Conservation (phyloP, 108 stramenopile genomes). For the Seminavis robusta region DNA sequence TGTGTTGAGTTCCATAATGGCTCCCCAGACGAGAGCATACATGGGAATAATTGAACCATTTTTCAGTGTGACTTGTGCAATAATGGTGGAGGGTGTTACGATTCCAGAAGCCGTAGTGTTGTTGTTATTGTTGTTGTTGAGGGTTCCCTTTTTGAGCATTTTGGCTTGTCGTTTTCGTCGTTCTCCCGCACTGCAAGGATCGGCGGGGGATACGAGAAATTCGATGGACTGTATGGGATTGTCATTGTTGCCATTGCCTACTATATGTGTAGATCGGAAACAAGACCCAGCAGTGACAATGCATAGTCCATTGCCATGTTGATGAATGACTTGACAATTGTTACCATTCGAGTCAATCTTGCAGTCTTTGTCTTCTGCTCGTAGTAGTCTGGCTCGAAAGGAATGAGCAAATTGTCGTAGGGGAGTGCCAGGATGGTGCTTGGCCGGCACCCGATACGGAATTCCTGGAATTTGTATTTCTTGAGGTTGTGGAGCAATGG, state of each 20-base stretch:
- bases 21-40: constrained; percentile 64
- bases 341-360: constrained; percentile 7
- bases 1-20: constrained; percentile 64
- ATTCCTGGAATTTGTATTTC: no score
- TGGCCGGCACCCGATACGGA: no score
- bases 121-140: not conserved
- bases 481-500: no score
- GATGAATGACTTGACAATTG: constrained; percentile 50
- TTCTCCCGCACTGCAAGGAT: constrained; percentile 29
- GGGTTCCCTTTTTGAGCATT: constrained; percentile 36
- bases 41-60: no score
- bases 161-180: constrained; percentile 47
- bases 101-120: constrained; percentile 7
- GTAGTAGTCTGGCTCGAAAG: not conserved
- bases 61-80: constrained; percentile 13
- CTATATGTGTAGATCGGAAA: no score
- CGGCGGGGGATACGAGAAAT: constrained; percentile 8
- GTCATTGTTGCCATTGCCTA: not conserved
- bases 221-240: constrained; percentile 11
- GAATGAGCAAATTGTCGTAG: constrained; percentile 31
- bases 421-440: constrained; percentile 27
- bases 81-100: constrained; percentile 30
- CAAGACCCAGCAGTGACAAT: constrained; percentile 78
- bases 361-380: not conserved
- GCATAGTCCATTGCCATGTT: constrained; percentile 67